A percentile compares a stretch with the other conserved stretches of the same genome.
Conservation (phyloP, 2,329 filamentous ascomycete species). For the Malbranchea zuffiana region DNA sequence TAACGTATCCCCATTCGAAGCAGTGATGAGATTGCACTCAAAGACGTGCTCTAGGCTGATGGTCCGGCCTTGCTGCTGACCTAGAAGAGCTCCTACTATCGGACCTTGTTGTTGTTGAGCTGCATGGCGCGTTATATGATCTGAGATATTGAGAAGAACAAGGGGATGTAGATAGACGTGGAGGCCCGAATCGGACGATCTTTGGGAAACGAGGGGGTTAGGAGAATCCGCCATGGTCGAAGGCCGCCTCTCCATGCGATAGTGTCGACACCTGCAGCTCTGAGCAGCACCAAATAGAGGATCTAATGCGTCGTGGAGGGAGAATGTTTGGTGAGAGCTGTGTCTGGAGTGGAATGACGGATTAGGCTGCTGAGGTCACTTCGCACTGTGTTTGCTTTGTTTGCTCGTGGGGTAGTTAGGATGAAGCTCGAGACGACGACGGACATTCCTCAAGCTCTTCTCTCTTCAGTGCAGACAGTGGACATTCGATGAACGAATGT, state of each 20-base stretch:
- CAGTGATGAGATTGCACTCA: conserved; percentile 54
- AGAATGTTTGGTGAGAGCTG: no score
- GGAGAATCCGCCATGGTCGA: conserved; percentile 39
- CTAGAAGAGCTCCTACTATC: conserved; percentile 76
- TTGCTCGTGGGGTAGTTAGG: conserved; percentile 13
- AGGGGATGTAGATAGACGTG: conserved; percentile 82
- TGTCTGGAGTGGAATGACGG: no score
- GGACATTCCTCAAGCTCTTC: not conserved
- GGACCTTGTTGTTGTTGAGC: conserved; percentile 64
- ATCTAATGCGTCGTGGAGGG: no score
- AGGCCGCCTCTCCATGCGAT: not conserved
- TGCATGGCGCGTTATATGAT: conserved; percentile 87
- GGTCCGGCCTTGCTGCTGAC: conserved; percentile 80
- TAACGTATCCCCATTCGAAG: conserved; percentile 46
- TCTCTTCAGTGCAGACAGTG: not conserved
- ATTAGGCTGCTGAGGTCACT: no score
- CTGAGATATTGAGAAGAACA: conserved; percentile 89
- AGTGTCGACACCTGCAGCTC: not conserved
- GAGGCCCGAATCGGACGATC: conserved; percentile 61
- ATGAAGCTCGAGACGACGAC: not conserved
- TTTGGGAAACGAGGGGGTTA: conserved; percentile 55
- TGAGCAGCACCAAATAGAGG: no score
- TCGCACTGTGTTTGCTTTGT: conserved; percentile 14
- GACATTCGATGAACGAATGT: not conserved
- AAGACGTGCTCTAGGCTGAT: conserved; percentile 91